A percentile compares a stretch with the other conserved stretches of the same genome.
Evolutionary conservation across 176 grass and related monocot genomes (phyloP).

Genomic region (Oryza officinalis): DNA sequence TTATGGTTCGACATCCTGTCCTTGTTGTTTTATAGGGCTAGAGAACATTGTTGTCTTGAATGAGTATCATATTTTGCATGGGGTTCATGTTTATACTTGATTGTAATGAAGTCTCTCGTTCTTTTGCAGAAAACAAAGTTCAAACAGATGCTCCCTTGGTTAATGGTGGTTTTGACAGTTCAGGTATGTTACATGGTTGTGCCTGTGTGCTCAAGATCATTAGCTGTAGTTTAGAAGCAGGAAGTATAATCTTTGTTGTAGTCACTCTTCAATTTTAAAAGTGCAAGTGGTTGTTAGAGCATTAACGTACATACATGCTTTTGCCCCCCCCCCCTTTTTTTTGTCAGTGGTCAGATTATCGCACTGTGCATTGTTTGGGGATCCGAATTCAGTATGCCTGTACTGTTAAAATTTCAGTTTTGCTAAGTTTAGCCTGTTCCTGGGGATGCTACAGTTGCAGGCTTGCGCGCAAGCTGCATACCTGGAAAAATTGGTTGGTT

Average conservation of each 20-base stretch:
- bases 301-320: not conserved
- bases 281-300: not conserved
- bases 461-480: not conserved
- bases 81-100: not conserved
- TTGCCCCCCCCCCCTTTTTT: no score
- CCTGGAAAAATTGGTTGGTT: conserved; percentile 13
- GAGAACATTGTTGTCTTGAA: not conserved
- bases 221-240: not conserved
- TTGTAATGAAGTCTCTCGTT: not conserved
- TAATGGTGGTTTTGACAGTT: conserved; percentile 44
- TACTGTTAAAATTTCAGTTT: not conserved
- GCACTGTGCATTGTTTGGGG: not conserved
- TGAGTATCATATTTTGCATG: not conserved
- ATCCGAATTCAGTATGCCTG: not conserved
- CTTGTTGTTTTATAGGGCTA: not conserved
- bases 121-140: conserved; percentile 35
- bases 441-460: not conserved
- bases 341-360: not conserved
- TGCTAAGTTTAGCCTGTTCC: not conserved
- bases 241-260: not conserved
- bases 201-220: not conserved
- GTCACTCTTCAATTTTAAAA: not conserved
- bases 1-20: conserved; percentile 54
- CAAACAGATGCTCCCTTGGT: conserved; percentile 59
- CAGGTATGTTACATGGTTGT: conserved; percentile 31